Evolutionary conservation across 2,329 filamentous ascomycete genomes (phyloP).

Genomic region (Fusarium haematococcum): DNA sequence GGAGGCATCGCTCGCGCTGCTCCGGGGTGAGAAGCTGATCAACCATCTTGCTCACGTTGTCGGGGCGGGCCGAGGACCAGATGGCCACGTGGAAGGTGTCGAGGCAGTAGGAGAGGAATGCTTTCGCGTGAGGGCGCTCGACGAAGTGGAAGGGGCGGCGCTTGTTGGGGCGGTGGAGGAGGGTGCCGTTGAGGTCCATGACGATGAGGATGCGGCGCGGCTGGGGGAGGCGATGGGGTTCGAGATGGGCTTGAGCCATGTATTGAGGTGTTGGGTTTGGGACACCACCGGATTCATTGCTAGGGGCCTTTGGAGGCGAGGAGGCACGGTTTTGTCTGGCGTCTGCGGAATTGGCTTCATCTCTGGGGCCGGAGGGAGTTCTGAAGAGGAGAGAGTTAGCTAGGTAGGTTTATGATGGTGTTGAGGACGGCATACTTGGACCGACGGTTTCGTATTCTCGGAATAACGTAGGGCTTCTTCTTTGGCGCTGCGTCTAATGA

Average conservation of each 20-base stretch:
- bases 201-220: constrained; percentile 81
- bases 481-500: neutral
- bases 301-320: constrained; percentile 42
- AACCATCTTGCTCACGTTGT: constrained; percentile 79
- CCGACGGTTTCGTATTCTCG: neutral
- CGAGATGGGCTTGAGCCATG: constrained; percentile 62
- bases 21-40: constrained; percentile 68
- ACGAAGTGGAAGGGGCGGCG: constrained; percentile 64
- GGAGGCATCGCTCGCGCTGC: constrained; percentile 69
- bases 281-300: constrained; percentile 63
- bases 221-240: constrained; percentile 54
- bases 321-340: constrained; percentile 8
- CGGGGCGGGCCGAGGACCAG: constrained; percentile 86
- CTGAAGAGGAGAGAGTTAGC: constrained; percentile 4
- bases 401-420: neutral
- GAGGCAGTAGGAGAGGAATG: constrained; percentile 81
- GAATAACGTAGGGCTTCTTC: neutral
- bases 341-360: neutral
- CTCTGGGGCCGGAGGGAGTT: constrained; percentile 11
- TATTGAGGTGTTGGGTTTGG: constrained; percentile 73
- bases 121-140: constrained; percentile 73
- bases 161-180: constrained; percentile 77
- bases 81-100: constrained; percentile 83
- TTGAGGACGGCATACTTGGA: neutral
- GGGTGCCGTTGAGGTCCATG: constrained; percentile 92